Percentiles rank a stretch among this genome's conserved stretches.
phyloP scores from a whole-genome alignment of 129 eudicot species.

The Apium graveolens region DNA sequence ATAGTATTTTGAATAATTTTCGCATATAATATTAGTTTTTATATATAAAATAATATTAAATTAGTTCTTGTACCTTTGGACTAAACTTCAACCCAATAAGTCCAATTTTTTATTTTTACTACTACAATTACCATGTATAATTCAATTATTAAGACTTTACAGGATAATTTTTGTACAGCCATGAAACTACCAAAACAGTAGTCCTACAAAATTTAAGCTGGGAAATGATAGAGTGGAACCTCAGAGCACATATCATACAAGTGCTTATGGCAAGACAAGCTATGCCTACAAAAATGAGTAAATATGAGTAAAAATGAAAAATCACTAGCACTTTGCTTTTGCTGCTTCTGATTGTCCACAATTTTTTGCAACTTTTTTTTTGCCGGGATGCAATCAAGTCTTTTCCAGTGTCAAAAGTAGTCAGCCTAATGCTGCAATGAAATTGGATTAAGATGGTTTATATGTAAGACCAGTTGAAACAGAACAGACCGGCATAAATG shows the following conservation, averaged over 20 bases:
- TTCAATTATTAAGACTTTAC: no score
- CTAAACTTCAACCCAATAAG: no score
- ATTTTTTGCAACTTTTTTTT: constrained; percentile 65
- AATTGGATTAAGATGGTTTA: not conserved
- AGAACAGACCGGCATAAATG: not conserved
- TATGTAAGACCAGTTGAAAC: not conserved
- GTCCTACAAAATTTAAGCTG: not conserved
- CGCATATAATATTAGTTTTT: no score
- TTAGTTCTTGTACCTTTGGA: no score
- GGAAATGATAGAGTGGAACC: not conserved
- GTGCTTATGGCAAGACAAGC: not conserved
- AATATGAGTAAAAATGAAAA: no score
- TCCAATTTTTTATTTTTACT: no score
- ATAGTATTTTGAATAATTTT: no score
- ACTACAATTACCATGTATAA: no score
- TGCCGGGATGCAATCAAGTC: constrained; percentile 53
- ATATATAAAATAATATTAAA: no score
- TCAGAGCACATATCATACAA: not conserved
- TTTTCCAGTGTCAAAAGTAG: constrained; percentile 76
- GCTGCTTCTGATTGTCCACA: constrained; percentile 51
- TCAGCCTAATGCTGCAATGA: constrained; percentile 68
- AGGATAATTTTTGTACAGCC: not conserved
- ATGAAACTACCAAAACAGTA: not conserved
- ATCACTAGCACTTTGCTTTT: constrained; percentile 25
- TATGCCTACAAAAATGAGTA: not conserved